phyloP scores from a whole-genome alignment of 768 basidiomycete genomes.

The Coprinopsis cinerea region DNA sequence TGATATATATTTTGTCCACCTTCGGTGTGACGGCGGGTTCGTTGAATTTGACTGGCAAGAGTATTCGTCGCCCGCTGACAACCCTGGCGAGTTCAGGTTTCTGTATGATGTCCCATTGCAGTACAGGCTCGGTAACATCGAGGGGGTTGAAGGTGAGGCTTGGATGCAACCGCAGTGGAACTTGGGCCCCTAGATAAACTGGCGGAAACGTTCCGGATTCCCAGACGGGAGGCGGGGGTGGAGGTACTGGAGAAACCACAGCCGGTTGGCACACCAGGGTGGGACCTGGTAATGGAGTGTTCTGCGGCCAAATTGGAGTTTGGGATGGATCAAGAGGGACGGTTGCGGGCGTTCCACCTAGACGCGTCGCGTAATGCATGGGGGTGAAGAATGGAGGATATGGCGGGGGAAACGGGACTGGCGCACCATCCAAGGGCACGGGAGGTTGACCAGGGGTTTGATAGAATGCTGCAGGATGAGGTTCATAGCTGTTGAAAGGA shows the following conservation, averaged over 20 bases:
- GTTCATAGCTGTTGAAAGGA: no score
- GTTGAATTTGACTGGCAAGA: constrained; percentile 24
- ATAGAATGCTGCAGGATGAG: no score
- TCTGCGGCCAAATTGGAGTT: constrained; percentile 1
- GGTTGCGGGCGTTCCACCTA: not conserved
- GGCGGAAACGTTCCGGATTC: constrained; percentile 5
- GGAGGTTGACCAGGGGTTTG: no score
- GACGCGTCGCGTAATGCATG: constrained; percentile 1
- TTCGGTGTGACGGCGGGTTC: constrained; percentile 27
- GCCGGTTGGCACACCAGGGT: not conserved
- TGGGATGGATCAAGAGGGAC: not conserved
- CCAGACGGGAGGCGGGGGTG: not conserved
- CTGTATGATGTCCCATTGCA: constrained; percentile 40
- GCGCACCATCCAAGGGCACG: no score
- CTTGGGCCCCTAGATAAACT: not conserved
- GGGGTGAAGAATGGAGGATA: no score
- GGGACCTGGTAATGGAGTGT: not conserved
- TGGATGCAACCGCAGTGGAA: constrained; percentile 20
- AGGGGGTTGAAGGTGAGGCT: constrained; percentile 33
- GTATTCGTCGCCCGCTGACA: constrained; percentile 22
- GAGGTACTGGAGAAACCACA: not conserved
- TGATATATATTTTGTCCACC: constrained; percentile 29
- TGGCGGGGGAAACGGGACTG: no score
- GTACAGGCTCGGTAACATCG: constrained; percentile 27
- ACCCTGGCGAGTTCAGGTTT: constrained; percentile 30